phyloP scores from a whole-genome alignment of 1,284 basidiomycete species.

The Ceratorhiza oryzae-sativae region DNA sequence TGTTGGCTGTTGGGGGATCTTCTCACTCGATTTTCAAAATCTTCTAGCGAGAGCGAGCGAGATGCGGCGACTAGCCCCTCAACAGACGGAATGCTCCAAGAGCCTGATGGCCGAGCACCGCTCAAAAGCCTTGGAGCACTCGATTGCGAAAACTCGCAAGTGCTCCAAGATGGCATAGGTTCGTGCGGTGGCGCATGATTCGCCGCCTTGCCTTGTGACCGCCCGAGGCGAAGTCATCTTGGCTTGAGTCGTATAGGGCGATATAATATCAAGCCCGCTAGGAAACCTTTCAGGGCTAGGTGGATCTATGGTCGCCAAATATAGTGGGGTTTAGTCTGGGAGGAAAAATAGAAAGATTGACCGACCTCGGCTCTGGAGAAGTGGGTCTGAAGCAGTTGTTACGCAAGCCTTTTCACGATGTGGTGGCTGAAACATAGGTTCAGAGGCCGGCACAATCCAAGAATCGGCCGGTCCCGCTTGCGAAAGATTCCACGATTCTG shows the following conservation, averaged over 20 bases:
- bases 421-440: neutral
- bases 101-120: conserved; percentile 21
- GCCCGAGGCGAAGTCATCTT: neutral
- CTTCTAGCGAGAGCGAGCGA: conserved; percentile 35
- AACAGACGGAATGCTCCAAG: conserved; percentile 19
- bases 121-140: neutral
- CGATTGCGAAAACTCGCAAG: neutral
- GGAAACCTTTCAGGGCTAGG: neutral
- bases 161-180: conserved; percentile 28
- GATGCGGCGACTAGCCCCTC: conserved; percentile 20
- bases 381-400: neutral
- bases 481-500: conserved; percentile 15
- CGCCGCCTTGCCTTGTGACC: neutral
- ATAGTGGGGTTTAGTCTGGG: neutral
- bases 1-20: neutral
- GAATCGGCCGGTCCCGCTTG: neutral
- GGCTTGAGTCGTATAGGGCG: conserved; percentile 26
- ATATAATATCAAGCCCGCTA: conserved; percentile 2
- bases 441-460: neutral
- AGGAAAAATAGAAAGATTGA: neutral
- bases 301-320: neutral
- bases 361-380: neutral
- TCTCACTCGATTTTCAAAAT: conserved; percentile 13
- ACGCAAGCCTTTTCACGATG: neutral
- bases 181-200: neutral